Base-by-base conservation (phyloP, 257 asterid genomes). In the Euphrasia confusa region DNA sequence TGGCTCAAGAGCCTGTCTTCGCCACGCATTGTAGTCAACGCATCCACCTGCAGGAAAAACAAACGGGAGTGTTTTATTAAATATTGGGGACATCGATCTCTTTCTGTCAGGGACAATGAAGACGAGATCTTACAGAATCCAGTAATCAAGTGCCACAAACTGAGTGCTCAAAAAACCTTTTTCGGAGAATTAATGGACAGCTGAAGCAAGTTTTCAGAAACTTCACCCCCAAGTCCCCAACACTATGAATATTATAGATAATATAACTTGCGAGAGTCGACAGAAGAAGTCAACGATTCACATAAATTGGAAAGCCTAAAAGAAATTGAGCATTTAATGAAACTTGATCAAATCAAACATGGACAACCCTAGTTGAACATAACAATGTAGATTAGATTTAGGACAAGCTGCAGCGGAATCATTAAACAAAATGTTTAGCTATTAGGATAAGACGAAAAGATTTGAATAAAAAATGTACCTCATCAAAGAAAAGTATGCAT, bases 401-500 rank as follows among this genome's bases (percentile, higher is more conserved):
- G 44, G 44, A 42, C 53, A 8, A 10, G 30, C 47, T 28, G 50
- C 37, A 44, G 39, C 40, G 57, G 59, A 75, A 50, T 52, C 35
- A 60, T 10, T 44, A 70, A 53, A 59, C n/a, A 26, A 18, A 27
- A 63, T 56, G 57, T 3, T 52, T 64, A 39, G 3, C 54, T 55
- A 55, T 27, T 11, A 55, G 3, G 42, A 12, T 13, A 55, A 57
- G 11, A 45, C 12, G 24, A 7, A 54, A 58, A 12, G 7, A 14
- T 8, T 33, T 21, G 35, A 26, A 67, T 14, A 55, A 52, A 57
- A 55, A 52, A 59, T 48, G 68, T 57, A 91, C 96, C 97, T 89
- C 97, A 68, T 89, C 97, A 55, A 89, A 89, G 86, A 92, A 92
- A 70, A 92, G 78, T 66, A 92, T 78, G 83, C 99, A 89, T n/a